Percentiles rank a stretch among this genome's conserved stretches.
These are phyloP conservation scores for Tylopilus felleus DNA, from an alignment of 768 basidiomycete genomes.

Conservation along the genomic window DNA sequence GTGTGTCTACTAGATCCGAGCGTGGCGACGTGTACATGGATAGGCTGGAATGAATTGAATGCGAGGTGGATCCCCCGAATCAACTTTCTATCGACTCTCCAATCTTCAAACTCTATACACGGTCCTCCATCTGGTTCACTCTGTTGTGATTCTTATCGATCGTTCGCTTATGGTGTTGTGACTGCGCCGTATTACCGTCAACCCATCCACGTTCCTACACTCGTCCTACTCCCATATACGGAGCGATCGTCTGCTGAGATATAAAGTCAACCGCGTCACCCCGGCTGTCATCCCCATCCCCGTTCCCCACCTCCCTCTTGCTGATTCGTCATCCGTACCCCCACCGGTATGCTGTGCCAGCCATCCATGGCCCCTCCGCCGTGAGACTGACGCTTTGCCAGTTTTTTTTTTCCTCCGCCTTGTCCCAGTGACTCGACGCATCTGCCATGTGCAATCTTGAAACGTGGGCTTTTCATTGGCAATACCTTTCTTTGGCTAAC, in stretches of 20 bases:
- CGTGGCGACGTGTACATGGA: too few relatives aligned
- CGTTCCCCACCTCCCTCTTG: constrained; percentile 8
- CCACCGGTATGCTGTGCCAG: constrained; percentile 18
- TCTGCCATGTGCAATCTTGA: constrained; percentile 52
- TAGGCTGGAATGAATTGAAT: neutral
- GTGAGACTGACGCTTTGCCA: constrained; percentile 4
- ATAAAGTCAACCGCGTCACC: constrained; percentile 31
- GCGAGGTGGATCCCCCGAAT: too few relatives aligned
- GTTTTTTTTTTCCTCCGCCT: constrained; percentile 8
- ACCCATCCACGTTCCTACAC: constrained; percentile 12
- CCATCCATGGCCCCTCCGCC: neutral
- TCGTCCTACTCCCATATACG: constrained; percentile 13
- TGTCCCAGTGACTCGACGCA: constrained; percentile 8
- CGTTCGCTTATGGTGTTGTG: constrained; percentile 31
- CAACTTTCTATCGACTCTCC: neutral
- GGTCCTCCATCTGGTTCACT: neutral
- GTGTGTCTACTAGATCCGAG: too few relatives aligned
- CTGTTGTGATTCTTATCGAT: constrained; percentile 28
- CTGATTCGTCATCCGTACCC: constrained; percentile 1
- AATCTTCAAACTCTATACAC: neutral
- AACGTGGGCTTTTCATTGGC: constrained; percentile 40
- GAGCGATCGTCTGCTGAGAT: constrained; percentile 16
- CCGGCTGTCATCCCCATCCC: constrained; percentile 9
- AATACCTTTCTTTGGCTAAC: constrained; percentile 23
- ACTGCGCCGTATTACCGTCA: constrained; percentile 15